phyloP scores from a whole-genome alignment of 768 basidiomycete genomes.

The Boletus pseudo-olivaceus region DNA sequence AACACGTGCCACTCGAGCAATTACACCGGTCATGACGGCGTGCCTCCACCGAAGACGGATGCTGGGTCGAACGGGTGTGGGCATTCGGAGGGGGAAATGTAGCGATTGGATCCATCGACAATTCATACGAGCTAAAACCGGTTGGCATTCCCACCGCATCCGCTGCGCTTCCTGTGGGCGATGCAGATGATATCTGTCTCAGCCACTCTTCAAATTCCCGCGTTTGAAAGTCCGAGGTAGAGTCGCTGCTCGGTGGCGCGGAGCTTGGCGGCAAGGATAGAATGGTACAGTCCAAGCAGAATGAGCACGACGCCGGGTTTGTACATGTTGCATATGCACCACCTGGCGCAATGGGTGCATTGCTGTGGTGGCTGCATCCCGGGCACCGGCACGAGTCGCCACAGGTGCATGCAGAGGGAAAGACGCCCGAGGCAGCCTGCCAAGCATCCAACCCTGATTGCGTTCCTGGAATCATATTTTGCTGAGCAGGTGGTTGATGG shows the following conservation, averaged over 20 bases:
- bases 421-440: conserved; percentile 23
- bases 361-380: conserved; percentile 58
- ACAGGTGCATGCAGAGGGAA: conserved; percentile 57
- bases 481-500: conserved; percentile 24
- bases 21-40: conserved; percentile 34
- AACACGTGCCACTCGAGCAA: conserved; percentile 32
- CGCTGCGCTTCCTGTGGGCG: conserved; percentile 11
- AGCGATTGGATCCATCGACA: conserved; percentile 18
- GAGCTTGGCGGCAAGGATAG: conserved; percentile 44
- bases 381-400: conserved; percentile 62
- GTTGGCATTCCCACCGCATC: conserved; percentile 19
- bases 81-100: conserved; percentile 11
- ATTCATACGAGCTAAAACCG: conserved; percentile 31
- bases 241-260: conserved; percentile 39
- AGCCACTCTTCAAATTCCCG: conserved; percentile 64
- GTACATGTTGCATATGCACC: conserved; percentile 36
- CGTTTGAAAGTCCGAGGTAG: conserved; percentile 42
- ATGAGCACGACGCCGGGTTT: conserved; percentile 37
- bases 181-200: conserved; percentile 40
- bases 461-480: conserved; percentile 27
- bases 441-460: conserved; percentile 24
- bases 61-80: conserved; percentile 13
- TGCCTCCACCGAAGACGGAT: conserved; percentile 20
- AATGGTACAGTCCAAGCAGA: conserved; percentile 65
- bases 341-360: conserved; percentile 35